Evolutionary conservation across 148 eudicot genomes (phyloP).

Genomic region (Polygonum maritimum): DNA sequence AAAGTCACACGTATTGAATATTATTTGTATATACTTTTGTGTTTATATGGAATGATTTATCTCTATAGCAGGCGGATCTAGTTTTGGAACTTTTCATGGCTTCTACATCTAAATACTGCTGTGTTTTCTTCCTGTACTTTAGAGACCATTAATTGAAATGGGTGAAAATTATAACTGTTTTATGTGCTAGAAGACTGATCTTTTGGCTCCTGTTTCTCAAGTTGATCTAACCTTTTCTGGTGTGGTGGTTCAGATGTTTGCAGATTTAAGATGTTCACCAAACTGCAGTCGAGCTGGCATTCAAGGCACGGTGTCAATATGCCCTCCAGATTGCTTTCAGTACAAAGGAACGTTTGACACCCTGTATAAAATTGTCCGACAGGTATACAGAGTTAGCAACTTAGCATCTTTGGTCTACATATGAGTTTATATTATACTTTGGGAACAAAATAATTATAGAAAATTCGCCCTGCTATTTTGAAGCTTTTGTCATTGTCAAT

Average conservation of each 20-base stretch:
- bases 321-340: conserved; percentile 97
- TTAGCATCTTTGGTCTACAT: neutral
- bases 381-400: conserved; percentile 37
- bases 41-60: neutral
- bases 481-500: neutral
- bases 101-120: neutral
- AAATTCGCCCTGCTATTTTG: neutral
- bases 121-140: neutral
- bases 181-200: neutral
- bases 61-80: neutral
- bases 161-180: neutral
- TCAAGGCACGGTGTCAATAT: conserved; percentile 88
- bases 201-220: neutral
- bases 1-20: neutral
- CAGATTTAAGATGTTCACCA: conserved; percentile 95
- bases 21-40: neutral
- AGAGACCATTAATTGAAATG: neutral
- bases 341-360: conserved; percentile 95
- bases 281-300: conserved; percentile 81
- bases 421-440: neutral
- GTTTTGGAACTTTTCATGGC: neutral
- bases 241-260: conserved; percentile 64
- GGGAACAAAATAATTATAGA: neutral
- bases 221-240: neutral
- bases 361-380: conserved; percentile 73